Evolutionary conservation across 257 asterid genomes (phyloP).

Genomic region (Jasminum sambac): DNA sequence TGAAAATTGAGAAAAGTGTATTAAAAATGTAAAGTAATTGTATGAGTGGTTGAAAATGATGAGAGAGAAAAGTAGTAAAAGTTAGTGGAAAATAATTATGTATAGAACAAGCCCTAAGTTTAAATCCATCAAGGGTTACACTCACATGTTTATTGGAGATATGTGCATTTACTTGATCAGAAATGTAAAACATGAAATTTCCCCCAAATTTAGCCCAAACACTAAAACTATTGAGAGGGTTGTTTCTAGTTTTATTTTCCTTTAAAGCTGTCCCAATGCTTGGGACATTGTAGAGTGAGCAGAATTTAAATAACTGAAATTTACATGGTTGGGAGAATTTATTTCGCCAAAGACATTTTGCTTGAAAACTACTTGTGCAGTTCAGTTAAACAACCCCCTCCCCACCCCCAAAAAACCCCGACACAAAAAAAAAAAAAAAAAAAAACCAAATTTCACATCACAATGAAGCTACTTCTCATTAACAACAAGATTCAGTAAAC

Average conservation of each 20-base stretch:
- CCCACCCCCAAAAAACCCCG: too few species aligned
- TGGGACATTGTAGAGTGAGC: neutral
- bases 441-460: neutral
- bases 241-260: neutral
- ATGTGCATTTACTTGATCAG: neutral
- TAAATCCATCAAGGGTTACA: neutral
- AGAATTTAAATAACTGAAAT: neutral
- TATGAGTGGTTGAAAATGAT: too few species aligned
- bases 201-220: neutral
- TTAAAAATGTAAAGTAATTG: too few species aligned
- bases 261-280: neutral
- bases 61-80: too few species aligned
- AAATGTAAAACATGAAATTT: neutral
- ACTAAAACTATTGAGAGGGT: neutral
- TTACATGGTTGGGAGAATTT: neutral
- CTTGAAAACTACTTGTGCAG: neutral
- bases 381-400: too few species aligned
- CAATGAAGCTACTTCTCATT: neutral
- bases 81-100: too few species aligned
- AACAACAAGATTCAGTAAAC: neutral
- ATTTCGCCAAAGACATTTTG: neutral
- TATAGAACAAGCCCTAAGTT: neutral
- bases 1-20: too few species aligned
- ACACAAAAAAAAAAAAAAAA: too few species aligned
- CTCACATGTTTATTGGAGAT: neutral